Base-by-base conservation (phyloP, 371 early-diverging fungal species). In the Fennellomyces sp. region DNA sequence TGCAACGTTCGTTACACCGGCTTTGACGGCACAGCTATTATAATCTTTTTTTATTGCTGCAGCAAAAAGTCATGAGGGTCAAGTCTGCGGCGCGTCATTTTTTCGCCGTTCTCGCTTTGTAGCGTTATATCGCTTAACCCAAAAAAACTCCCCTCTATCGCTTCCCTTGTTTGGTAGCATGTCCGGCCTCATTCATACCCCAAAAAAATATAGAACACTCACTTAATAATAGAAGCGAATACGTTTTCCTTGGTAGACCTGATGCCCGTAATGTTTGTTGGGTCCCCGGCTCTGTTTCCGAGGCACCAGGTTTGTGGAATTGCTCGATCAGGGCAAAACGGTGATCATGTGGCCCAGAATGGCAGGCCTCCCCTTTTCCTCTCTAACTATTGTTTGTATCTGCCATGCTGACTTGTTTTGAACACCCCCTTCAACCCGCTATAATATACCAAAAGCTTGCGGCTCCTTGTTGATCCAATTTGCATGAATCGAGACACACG, bases 321-420 rank as follows among this genome's bases (percentile, higher is more conserved):
- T 21, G n/a, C 19, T 15, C 23, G 21, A 45, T 45, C 45, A 45
- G 10, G 5, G n/a, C n/a, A 45, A 45, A 36, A 28, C 52, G 26
- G 39, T 19, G 49, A 60, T 52, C 60, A 60, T 60, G 52, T 60
- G 60, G 60, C 52, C 60, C 42, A 60, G 52, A 60, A 51, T 52
- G 52, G 60, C n/a, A 42, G 31, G n/a, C 17, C 17, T 29, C 15
- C 8, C 29, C 30, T 41, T 39, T 39, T n/a, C 25, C 26, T 53
- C 8, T 35, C 36, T 39, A 15, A 11, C 53, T 39, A 49, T 49
- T 49, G 49, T 49, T 49, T 49, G 49, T 49, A n/a, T n/a, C n/a
- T n/a, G n/a, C n/a, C n/a, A n/a, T n/a, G n/a, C n/a, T n/a, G n/a
- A n/a, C n/a, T n/a, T n/a, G n/a, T 45, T 45, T 11, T 21, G 45